A percentile compares a stretch with the other conserved stretches of the same genome.
Evolutionary conservation across 768 basidiomycete genomes (phyloP).

Genomic region (Boletales sp.): DNA sequence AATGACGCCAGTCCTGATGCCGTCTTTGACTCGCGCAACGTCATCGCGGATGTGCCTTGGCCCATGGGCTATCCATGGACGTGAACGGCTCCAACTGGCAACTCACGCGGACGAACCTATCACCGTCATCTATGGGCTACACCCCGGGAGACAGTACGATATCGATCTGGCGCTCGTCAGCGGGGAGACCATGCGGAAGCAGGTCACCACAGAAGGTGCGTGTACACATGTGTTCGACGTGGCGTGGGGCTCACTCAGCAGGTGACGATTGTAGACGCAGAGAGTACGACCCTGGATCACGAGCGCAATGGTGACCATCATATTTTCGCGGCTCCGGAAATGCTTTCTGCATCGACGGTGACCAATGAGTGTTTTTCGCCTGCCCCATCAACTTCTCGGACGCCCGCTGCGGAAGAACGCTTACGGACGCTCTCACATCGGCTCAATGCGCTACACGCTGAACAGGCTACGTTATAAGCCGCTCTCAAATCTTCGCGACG

Average conservation of each 20-base stretch:
- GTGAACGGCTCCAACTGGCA: slow-evolving; percentile 81
- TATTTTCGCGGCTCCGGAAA: slow-evolving; percentile 8
- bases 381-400: slow-evolving; percentile 25
- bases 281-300: slow-evolving; percentile 19
- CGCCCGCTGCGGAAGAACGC: slow-evolving; percentile 60
- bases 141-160: slow-evolving; percentile 88
- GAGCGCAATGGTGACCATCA: slow-evolving; percentile 20
- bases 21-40: slow-evolving; percentile 32
- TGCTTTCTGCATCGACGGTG: slow-evolving; percentile 28
- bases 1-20: too few species aligned
- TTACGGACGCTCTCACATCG: slow-evolving; percentile 61
- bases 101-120: slow-evolving; percentile 77
- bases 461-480: slow-evolving; percentile 63
- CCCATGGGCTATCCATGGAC: slow-evolving; percentile 72
- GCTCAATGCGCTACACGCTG: slow-evolving; percentile 57
- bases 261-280: slow-evolving; percentile 11
- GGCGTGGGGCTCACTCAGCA: slow-evolving; percentile 1
- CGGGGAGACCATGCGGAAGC: slow-evolving; percentile 55
- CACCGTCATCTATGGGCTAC: slow-evolving; percentile 85
- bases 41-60: slow-evolving; percentile 65
- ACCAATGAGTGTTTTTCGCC: slow-evolving; percentile 10
- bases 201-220: slow-evolving; percentile 67
- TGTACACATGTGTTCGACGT: slow-evolving; percentile 12
- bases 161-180: slow-evolving; percentile 77
- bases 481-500: slow-evolving; percentile 76